Conservation (phyloP, 2,329 filamentous ascomycete species). For the Penicillium sp. region DNA sequence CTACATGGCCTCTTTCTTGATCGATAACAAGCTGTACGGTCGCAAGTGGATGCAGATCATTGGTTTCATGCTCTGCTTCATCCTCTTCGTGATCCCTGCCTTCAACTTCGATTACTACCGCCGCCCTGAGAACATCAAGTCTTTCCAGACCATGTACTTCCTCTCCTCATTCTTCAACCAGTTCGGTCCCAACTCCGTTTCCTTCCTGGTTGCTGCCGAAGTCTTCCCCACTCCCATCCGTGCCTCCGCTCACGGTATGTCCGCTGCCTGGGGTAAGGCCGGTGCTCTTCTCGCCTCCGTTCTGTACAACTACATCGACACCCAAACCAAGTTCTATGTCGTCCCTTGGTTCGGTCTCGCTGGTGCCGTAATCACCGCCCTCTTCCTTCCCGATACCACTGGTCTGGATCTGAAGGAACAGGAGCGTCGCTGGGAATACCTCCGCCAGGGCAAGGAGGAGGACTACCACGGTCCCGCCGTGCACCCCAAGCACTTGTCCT, state of each 20-base stretch:
- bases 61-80: constrained; percentile 89
- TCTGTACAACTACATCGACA: constrained; percentile 92
- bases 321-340: constrained; percentile 81
- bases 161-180: constrained; percentile 98
- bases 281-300: constrained; percentile 85
- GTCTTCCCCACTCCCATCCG: constrained; percentile 95
- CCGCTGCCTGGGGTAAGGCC: constrained; percentile 85
- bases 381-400: constrained; percentile 96
- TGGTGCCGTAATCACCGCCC: constrained; percentile 76
- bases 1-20: constrained; percentile 83
- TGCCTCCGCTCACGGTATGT: constrained; percentile 90
- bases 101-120: constrained; percentile 88
- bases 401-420: constrained; percentile 96
- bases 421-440: constrained; percentile 88
- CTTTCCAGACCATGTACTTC: constrained; percentile 99
- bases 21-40: constrained; percentile 95
- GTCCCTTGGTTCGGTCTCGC: constrained; percentile 94
- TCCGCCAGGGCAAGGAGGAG: constrained; percentile 71
- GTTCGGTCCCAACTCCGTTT: constrained; percentile 94
- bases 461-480: constrained; percentile 95
- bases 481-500: constrained; percentile 81
- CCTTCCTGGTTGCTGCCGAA: constrained; percentile 93
- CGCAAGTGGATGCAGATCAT: constrained; percentile 96
- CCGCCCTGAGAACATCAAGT: constrained; percentile 67
- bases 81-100: constrained; percentile 88